Evolutionary conservation across 768 basidiomycete genomes (phyloP).

Genomic region (Kwoniella heveanensis): DNA sequence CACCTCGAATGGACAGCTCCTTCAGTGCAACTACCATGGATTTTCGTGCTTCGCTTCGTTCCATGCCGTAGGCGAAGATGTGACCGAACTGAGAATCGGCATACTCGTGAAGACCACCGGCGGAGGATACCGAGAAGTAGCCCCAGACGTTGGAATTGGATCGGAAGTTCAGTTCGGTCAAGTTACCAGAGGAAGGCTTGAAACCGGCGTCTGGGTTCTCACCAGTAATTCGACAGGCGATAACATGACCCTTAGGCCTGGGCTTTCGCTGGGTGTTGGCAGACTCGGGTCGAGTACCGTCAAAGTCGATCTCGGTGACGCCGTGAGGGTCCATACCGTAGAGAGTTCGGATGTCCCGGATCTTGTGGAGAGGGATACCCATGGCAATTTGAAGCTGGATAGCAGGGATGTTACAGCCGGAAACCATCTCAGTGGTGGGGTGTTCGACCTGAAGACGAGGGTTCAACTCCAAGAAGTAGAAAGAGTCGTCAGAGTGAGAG

Average conservation of each 20-base stretch:
- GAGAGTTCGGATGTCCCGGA: slow-evolving; percentile 90
- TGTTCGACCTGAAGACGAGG: slow-evolving; percentile 99
- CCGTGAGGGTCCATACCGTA: slow-evolving; percentile 92
- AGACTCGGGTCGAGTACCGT: slow-evolving; percentile 85
- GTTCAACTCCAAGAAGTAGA: slow-evolving; percentile 97
- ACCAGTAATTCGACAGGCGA: slow-evolving; percentile 98
- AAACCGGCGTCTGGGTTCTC: slow-evolving; percentile 99
- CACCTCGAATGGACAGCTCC: slow-evolving; percentile 96
- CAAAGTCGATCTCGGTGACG: slow-evolving; percentile 92
- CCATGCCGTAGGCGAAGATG: slow-evolving; percentile 97
- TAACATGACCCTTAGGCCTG: slow-evolving; percentile 94
- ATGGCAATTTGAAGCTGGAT: slow-evolving; percentile 97
- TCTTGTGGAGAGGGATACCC: slow-evolving; percentile 94
- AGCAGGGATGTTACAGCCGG: slow-evolving; percentile 95
- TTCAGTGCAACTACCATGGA: slow-evolving; percentile 99
- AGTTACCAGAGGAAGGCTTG: slow-evolving; percentile 94
- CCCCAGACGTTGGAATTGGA: slow-evolving; percentile 99
- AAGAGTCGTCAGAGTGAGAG: slow-evolving; percentile 86
- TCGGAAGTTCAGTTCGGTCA: slow-evolving; percentile 99
- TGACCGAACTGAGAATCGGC: slow-evolving; percentile 99
- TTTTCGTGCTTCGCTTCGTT: slow-evolving; percentile 90
- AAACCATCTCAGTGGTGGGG: slow-evolving; percentile 99
- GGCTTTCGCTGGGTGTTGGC: slow-evolving; percentile 90
- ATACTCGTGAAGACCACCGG: slow-evolving; percentile 97
- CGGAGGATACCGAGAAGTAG: slow-evolving; percentile 94